A percentile compares a stretch with the other conserved stretches of the same genome.
Conservation (phyloP, 2,329 filamentous ascomycete genomes). For the Chalaropsis ovoidea region DNA sequence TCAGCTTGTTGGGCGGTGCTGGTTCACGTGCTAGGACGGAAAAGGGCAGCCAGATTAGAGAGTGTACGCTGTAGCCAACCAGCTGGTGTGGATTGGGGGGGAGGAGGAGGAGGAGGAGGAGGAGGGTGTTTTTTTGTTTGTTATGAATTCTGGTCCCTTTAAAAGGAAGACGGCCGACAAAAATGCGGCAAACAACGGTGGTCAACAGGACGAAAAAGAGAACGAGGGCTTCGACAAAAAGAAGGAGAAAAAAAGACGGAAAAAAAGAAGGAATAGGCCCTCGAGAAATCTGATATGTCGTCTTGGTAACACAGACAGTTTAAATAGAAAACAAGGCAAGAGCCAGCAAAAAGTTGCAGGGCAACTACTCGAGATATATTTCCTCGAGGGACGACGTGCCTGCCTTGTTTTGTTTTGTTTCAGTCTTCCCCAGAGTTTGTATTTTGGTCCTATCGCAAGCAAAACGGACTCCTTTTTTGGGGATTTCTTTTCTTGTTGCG, state of each 20-base stretch:
- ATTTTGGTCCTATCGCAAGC: too few relatives aligned
- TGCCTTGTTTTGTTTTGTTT: slow-evolving; percentile 7
- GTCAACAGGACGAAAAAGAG: not conserved
- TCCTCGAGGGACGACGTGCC: not conserved
- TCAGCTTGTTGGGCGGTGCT: not conserved
- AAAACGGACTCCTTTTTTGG: not conserved
- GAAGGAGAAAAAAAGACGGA: not conserved
- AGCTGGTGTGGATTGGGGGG: too few relatives aligned
- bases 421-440: not conserved
- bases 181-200: not conserved
- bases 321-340: not conserved
- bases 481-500: not conserved
- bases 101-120: too few relatives aligned
- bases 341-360: not conserved
- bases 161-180: not conserved
- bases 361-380: slow-evolving; percentile 11
- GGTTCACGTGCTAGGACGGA: not conserved
- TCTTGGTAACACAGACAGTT: not conserved
- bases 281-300: not conserved
- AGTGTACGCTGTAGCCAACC: too few relatives aligned
- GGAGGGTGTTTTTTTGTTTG: too few relatives aligned
- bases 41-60: not conserved
- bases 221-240: not conserved
- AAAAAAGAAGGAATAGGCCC: not conserved
- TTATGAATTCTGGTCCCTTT: too few relatives aligned